Evolutionary conservation across 2,329 filamentous ascomycete species (phyloP).

Genomic region (Fusarium cicatricum): DNA sequence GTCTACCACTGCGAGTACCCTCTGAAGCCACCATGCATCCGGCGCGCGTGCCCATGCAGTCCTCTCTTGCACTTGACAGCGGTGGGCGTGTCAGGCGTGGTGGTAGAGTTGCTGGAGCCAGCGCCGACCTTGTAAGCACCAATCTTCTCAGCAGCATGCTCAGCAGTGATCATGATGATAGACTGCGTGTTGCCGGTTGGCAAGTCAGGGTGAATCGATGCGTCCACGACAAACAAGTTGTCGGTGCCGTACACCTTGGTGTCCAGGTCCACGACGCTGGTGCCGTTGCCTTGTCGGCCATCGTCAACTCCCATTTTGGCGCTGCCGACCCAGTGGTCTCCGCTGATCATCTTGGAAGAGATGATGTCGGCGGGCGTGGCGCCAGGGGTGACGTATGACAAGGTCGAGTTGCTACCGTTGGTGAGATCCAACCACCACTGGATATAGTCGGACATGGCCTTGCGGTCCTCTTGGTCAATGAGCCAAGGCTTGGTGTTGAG

Average conservation of each 20-base stretch:
- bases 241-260: slow-evolving; percentile 67
- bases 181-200: slow-evolving; percentile 42
- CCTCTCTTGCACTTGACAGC: no score
- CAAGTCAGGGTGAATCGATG: slow-evolving; percentile 65
- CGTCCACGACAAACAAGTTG: slow-evolving; percentile 69
- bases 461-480: slow-evolving; percentile 37
- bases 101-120: slow-evolving; percentile 24
- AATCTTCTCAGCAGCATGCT: slow-evolving; percentile 42
- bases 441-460: slow-evolving; percentile 37
- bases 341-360: slow-evolving; percentile 38
- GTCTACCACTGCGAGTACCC: no score
- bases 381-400: slow-evolving; percentile 32
- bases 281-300: slow-evolving; percentile 55
- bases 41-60: no score
- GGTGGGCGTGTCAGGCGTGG: slow-evolving; percentile 1
- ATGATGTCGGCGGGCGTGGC: slow-evolving; percentile 33
- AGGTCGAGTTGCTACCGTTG: slow-evolving; percentile 33
- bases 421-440: slow-evolving; percentile 39
- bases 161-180: slow-evolving; percentile 41
- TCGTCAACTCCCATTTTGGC: slow-evolving; percentile 58
- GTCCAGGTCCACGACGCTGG: slow-evolving; percentile 63
- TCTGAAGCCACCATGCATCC: no score
- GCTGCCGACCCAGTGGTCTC: slow-evolving; percentile 42
- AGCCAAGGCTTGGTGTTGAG: slow-evolving; percentile 43
- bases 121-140: slow-evolving; percentile 19